phyloP scores from a whole-genome alignment of 176 grass and related monocot species.

The Zoysia pacifica region DNA sequence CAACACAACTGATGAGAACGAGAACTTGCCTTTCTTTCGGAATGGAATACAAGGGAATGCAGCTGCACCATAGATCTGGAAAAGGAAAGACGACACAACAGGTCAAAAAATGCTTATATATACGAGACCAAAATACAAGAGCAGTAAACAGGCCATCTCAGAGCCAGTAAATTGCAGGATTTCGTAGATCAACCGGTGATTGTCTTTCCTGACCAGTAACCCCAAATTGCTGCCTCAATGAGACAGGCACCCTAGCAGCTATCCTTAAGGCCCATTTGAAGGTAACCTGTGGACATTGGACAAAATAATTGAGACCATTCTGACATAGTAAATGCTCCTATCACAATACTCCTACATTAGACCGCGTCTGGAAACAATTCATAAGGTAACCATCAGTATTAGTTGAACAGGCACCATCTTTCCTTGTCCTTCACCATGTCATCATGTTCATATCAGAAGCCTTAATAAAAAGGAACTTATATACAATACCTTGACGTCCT shows the following conservation, averaged over 20 bases:
- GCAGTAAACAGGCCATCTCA: background rate
- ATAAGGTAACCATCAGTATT: constrained; percentile 6
- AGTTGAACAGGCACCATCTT: constrained; percentile 21
- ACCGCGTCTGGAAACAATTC: background rate
- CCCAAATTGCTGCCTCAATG: background rate
- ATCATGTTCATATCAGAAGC: background rate
- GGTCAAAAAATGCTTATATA: background rate
- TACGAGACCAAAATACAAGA: background rate
- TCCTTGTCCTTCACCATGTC: constrained; percentile 13
- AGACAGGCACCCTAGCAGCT: background rate
- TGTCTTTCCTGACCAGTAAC: background rate
- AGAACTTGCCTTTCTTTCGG: background rate
- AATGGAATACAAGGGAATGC: background rate
- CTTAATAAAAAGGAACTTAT: background rate
- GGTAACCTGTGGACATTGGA: background rate
- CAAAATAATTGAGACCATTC: constrained; percentile 7
- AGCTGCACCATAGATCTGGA: background rate
- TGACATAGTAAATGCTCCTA: background rate
- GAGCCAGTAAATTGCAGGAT: background rate
- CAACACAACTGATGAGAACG: background rate
- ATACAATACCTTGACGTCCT: background rate
- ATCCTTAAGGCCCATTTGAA: background rate
- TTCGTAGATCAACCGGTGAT: background rate
- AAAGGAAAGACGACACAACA: background rate
- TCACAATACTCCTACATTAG: background rate